Conservation (phyloP, 805 yeast species). For the Suhomyces emberorum region DNA sequence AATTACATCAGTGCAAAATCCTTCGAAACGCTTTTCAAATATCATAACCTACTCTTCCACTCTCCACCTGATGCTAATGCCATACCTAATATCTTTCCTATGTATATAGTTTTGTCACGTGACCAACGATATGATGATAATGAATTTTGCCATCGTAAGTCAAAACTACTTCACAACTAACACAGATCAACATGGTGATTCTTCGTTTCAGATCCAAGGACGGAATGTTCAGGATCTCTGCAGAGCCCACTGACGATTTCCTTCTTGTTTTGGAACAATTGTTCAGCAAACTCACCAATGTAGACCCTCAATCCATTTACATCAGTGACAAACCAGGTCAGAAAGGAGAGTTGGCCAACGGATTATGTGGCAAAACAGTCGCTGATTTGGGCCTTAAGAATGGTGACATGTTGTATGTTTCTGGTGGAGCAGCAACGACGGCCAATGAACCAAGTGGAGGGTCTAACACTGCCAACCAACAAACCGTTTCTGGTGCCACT, state of each 20-base stretch:
- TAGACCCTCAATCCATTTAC: slow-evolving; percentile 22
- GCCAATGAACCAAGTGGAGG: background rate
- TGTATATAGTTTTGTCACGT: too few species aligned
- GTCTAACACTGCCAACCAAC: background rate
- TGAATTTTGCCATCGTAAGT: background rate
- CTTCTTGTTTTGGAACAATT: slow-evolving; percentile 42
- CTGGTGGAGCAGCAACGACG: slow-evolving; percentile 2
- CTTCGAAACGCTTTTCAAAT: too few species aligned
- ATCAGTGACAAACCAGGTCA: slow-evolving; percentile 48
- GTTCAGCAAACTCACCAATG: slow-evolving; percentile 18
- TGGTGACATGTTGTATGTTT: slow-evolving; percentile 55
- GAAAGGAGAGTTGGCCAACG: slow-evolving; percentile 37
- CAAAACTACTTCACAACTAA: background rate
- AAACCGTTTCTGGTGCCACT: background rate
- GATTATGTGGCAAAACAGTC: slow-evolving; percentile 35
- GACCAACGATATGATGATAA: background rate
- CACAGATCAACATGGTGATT: slow-evolving; percentile 19
- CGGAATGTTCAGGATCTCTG: slow-evolving; percentile 72
- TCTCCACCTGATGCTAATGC: background rate
- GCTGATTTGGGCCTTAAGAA: slow-evolving; percentile 50
- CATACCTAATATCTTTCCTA: background rate
- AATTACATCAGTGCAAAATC: too few species aligned
- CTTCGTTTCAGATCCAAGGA: slow-evolving; percentile 79
- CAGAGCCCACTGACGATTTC: slow-evolving; percentile 46
- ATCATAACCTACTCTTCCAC: too few species aligned